phyloP scores from a whole-genome alignment of 352 stramenopile genomes.

The Globisporangium okanoganense region DNA sequence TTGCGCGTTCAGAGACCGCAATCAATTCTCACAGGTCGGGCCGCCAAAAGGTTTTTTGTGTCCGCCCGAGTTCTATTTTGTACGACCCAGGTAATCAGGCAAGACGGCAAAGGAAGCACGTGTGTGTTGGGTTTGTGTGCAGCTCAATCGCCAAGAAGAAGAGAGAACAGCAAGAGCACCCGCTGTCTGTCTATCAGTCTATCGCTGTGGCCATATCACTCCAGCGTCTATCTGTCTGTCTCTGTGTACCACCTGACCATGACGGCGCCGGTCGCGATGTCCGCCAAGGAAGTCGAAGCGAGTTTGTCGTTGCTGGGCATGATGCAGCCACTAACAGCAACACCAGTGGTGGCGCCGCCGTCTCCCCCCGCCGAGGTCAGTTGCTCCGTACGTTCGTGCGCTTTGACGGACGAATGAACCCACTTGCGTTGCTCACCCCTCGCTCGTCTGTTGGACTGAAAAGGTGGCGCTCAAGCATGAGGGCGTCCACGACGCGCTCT shows the following conservation, averaged over 20 bases:
- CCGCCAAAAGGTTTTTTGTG: conserved; percentile 17
- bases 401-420: neutral
- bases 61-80: conserved; percentile 22
- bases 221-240: neutral
- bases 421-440: neutral
- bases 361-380: conserved; percentile 8
- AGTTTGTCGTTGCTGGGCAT: conserved; percentile 63
- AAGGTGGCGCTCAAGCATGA: conserved; percentile 11
- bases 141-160: neutral
- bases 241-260: neutral
- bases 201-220: neutral
- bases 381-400: conserved; percentile 3
- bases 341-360: neutral
- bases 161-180: neutral
- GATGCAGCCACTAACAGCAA: conserved; percentile 27
- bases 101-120: neutral
- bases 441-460: neutral
- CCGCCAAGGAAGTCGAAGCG: conserved; percentile 54
- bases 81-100: conserved; percentile 13
- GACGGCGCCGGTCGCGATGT: conserved; percentile 25
- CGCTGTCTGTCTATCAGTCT: neutral
- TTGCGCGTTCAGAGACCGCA: neutral
- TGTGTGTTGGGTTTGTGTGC: neutral
- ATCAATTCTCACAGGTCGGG: neutral
- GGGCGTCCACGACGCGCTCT: conserved; percentile 30